Percentiles rank a stretch among this genome's conserved stretches.
phyloP scores from a whole-genome alignment of 164 flowering plant species.

The Euptelea pleiosperma region DNA sequence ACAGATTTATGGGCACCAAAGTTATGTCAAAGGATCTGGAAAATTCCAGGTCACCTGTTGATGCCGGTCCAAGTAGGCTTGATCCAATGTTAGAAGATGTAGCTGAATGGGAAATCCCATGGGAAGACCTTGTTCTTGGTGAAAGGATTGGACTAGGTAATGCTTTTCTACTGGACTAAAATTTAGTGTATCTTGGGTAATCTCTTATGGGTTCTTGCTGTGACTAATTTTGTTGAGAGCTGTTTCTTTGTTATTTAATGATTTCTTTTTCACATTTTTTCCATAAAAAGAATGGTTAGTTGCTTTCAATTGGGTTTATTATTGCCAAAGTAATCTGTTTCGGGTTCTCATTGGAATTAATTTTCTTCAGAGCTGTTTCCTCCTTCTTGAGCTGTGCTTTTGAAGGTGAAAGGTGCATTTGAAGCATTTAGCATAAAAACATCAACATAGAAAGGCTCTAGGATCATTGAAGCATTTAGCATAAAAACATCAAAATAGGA shows the following conservation, averaged over 20 bases:
- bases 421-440: no score
- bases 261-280: not conserved
- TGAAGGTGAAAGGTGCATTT: not conserved
- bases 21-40: constrained; percentile 33
- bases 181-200: not conserved
- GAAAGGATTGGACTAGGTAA: constrained; percentile 99
- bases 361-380: not conserved
- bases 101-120: constrained; percentile 82
- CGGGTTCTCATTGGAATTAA: not conserved
- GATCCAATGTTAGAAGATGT: constrained; percentile 77
- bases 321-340: not conserved
- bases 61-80: constrained; percentile 34
- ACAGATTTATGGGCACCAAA: constrained; percentile 37
- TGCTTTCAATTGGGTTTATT: no score
- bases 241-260: constrained; percentile 5
- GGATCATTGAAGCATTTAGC: no score
- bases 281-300: no score
- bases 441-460: no score
- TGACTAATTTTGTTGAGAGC: not conserved
- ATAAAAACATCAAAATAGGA: no score
- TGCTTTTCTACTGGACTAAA: not conserved
- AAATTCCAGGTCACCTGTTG: constrained; percentile 32
- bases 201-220: not conserved
- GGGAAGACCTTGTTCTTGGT: constrained; percentile 93
- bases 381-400: not conserved